Evolutionary conservation across 495 filamentous ascomycete genomes (phyloP).

Genomic region (Podospora bellae-mahoneyi): DNA sequence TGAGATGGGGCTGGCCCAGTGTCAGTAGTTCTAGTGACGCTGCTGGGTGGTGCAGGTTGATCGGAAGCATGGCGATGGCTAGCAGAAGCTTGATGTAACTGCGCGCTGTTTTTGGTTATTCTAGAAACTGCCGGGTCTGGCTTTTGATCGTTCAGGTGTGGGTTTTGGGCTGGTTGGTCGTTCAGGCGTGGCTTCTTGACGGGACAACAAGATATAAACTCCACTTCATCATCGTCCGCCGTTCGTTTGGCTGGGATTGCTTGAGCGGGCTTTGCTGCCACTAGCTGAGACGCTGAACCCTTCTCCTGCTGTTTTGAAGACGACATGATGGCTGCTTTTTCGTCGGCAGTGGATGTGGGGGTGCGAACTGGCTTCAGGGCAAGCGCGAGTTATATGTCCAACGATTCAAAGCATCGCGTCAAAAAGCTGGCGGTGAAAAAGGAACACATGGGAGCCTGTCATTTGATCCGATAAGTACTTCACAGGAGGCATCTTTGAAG

Average conservation of each 20-base stretch:
- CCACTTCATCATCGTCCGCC: slow-evolving; percentile 41
- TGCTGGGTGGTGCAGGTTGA: neutral
- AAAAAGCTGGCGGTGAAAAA: neutral
- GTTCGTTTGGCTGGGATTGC: slow-evolving; percentile 1
- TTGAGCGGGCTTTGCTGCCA: neutral
- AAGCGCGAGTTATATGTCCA: neutral
- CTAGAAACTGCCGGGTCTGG: slow-evolving; percentile 13
- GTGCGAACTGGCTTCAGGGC: too few species aligned
- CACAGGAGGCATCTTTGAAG: neutral
- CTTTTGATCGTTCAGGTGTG: slow-evolving; percentile 19
- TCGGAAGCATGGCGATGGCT: slow-evolving; percentile 2
- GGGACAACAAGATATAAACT: slow-evolving; percentile 44
- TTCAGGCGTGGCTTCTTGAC: slow-evolving; percentile 37
- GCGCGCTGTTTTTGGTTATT: neutral
- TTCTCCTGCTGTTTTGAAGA: neutral
- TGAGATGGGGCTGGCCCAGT: neutral
- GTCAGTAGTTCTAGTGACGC: neutral
- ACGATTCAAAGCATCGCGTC: neutral
- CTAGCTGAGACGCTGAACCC: neutral
- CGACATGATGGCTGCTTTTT: neutral
- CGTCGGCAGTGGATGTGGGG: too few species aligned
- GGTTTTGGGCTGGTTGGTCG: slow-evolving; percentile 25
- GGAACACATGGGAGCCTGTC: neutral
- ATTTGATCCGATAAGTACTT: neutral
- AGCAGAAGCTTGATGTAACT: neutral